These are phyloP conservation scores for Aureobasidium subglaciale DNA, from an alignment of 2,329 filamentous ascomycete genomes.

Conservation along the genomic window DNA sequence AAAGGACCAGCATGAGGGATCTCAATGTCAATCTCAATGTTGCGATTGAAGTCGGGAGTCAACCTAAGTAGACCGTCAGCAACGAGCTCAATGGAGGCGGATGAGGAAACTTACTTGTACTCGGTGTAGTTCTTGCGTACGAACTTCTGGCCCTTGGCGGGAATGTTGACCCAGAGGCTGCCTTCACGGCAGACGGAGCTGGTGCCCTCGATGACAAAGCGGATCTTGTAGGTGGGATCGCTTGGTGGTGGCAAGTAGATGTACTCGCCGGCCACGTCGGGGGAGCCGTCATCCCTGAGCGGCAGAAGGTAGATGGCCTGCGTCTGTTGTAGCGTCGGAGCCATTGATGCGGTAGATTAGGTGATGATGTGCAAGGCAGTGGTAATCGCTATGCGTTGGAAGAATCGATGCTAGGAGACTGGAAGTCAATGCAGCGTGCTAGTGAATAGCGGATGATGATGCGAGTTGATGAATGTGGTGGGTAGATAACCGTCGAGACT, in stretches of 20 bases:
- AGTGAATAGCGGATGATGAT: conserved; percentile 3
- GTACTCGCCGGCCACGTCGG: conserved; percentile 81
- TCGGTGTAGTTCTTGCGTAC: conserved; percentile 73
- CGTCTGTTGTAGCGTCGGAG: conserved; percentile 30
- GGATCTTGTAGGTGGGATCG: conserved; percentile 65
- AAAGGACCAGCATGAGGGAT: conserved; percentile 80
- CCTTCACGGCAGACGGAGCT: conserved; percentile 93
- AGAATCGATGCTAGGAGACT: background rate
- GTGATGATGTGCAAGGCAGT: background rate
- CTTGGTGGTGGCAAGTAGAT: conserved; percentile 79
- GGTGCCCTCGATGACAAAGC: conserved; percentile 88
- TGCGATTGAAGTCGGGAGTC: conserved; percentile 84
- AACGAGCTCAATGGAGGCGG: background rate
- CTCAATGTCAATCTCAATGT: conserved; percentile 81
- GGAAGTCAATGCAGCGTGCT: background rate
- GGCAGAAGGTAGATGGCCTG: conserved; percentile 70
- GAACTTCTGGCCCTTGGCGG: conserved; percentile 67
- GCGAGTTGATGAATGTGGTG: background rate
- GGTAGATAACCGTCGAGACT: background rate
- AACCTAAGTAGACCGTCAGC: conserved; percentile 50
- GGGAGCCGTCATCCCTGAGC: conserved; percentile 87
- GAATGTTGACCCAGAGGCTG: conserved; percentile 95
- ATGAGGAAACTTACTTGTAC: conserved; percentile 63
- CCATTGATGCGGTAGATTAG: conserved; percentile 23
- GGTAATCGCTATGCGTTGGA: background rate